Base-by-base conservation (phyloP, 2,329 filamentous ascomycete genomes). In the Plectosphaerella plurivora region DNA sequence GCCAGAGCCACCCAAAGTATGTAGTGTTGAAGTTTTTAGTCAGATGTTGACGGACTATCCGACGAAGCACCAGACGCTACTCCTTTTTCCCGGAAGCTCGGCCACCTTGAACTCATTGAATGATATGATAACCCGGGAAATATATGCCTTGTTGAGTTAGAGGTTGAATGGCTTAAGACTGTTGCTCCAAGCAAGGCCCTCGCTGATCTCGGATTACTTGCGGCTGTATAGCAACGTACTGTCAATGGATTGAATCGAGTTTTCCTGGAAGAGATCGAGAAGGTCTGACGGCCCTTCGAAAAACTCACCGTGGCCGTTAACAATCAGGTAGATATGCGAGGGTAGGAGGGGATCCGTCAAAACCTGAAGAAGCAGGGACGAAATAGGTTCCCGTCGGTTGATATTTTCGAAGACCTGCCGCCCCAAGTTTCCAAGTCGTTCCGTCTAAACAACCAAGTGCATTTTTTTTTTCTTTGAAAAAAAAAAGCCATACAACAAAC, bases 211-310 rank as follows among this genome's bases (percentile, higher is more conserved):
- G 0, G 53, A 56, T 60, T 54, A 62, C 35, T 75, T 74, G 9
- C 74, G 73, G 50, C 75, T 77, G 0, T 72, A 72, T 0, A 74
- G 52, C 16, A 78, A 52, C 70, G 70, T 77, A 56, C 73, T 78
- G 5, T 68, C 58, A 2, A 53, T 52, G 35, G 58, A 62, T 14
- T 15, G n/a, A 8, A 24, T 10, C 1, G 49, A 53, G 47, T 75
- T 65, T 18, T 11, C 7, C 35, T 4, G 11, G 7, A 37, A n/a
- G 15, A 73, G 55, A 1, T 65, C 49, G 20, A 77, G 59, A 12
- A 77, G 67, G 33, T 63, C 45, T 2, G 62, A 64, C 20, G 66
- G 49, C 2, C 47, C 7, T 15, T 28, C 47, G 50, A 61, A 63
- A 56, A 63, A 66, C 24, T 62, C 56, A 1, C 37, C 18, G 1